phyloP scores from a whole-genome alignment of 169 alveolate species.

The Plasmodium vivax region DNA sequence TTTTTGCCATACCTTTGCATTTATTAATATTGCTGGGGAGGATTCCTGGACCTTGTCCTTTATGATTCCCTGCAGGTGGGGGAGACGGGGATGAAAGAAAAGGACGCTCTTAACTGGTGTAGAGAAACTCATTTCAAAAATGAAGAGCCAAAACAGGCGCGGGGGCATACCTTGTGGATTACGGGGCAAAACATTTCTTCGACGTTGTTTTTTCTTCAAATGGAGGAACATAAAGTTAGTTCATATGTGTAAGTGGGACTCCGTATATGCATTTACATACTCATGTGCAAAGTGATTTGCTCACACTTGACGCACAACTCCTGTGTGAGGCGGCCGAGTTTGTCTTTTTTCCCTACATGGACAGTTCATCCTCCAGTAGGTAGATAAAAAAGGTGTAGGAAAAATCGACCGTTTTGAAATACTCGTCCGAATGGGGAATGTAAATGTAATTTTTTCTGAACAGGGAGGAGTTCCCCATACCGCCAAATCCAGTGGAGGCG shows the following conservation, averaged over 20 bases:
- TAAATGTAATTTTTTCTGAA: slow-evolving; percentile 87
- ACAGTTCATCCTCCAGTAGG: slow-evolving; percentile 83
- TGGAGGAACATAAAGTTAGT: not conserved
- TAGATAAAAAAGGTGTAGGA: slow-evolving; percentile 85
- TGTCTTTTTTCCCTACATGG: slow-evolving; percentile 64
- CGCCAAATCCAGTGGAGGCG: slow-evolving; percentile 91
- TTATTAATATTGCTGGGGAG: slow-evolving; percentile 89
- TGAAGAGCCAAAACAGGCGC: not conserved
- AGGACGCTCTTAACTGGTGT: not conserved
- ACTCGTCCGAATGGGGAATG: slow-evolving; percentile 78
- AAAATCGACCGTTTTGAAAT: slow-evolving; percentile 83
- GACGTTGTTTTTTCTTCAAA: slow-evolving; percentile 45
- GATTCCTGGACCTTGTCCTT: slow-evolving; percentile 85
- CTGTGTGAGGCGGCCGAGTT: not conserved
- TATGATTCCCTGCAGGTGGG: slow-evolving; percentile 80
- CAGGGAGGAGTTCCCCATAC: slow-evolving; percentile 88
- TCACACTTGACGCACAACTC: not conserved
- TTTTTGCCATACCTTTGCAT: slow-evolving; percentile 81
- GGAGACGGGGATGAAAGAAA: not conserved
- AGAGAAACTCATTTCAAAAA: not conserved
- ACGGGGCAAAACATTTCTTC: slow-evolving; percentile 85
- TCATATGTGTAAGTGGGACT: not conserved
- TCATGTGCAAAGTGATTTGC: not conserved
- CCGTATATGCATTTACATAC: not conserved
- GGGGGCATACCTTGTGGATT: slow-evolving; percentile 84